phyloP scores from a whole-genome alignment of 2,329 filamentous ascomycete genomes.

The Aspergillus sclerotialis region DNA sequence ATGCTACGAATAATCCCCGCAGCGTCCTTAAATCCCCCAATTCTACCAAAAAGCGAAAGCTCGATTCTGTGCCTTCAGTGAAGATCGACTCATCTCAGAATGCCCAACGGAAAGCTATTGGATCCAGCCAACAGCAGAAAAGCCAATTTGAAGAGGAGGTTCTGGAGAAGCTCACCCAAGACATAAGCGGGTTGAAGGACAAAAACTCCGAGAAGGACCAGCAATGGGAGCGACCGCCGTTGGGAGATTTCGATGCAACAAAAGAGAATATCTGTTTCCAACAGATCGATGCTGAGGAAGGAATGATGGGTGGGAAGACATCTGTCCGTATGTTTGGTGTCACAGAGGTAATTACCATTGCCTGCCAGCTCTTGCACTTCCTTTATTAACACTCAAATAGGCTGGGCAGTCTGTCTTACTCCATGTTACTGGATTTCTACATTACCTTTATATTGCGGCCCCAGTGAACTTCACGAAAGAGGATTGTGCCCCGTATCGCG shows the following conservation, averaged over 20 bases:
- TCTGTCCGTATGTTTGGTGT: constrained; percentile 92
- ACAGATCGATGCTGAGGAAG: constrained; percentile 92
- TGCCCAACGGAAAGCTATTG: constrained; percentile 46
- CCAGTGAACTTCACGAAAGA: constrained; percentile 71
- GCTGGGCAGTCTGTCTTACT: constrained; percentile 84
- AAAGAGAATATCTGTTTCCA: constrained; percentile 78
- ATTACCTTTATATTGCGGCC: constrained; percentile 91
- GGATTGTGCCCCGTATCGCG: constrained; percentile 71
- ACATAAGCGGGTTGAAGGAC: constrained; percentile 77
- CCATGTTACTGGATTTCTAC: constrained; percentile 91
- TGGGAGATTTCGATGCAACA: constrained; percentile 56
- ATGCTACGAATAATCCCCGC: constrained; percentile 57
- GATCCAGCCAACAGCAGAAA: constrained; percentile 66
- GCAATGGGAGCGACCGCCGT: constrained; percentile 67
- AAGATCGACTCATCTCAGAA: constrained; percentile 59
- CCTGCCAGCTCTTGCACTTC: constrained; percentile 14
- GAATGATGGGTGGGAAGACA: constrained; percentile 67
- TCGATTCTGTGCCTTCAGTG: constrained; percentile 51
- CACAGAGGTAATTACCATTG: constrained; percentile 53
- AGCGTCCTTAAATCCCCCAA: constrained; percentile 52
- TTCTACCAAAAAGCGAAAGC: constrained; percentile 72
- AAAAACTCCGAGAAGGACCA: constrained; percentile 91
- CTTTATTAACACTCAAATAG: constrained; percentile 25
- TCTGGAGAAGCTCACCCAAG: constrained; percentile 90
- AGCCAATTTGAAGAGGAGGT: constrained; percentile 91